Percentiles rank a stretch among this genome's conserved stretches.
Conservation (phyloP, 2,329 filamentous ascomycete genomes). For the Coleophoma crateriformis region DNA sequence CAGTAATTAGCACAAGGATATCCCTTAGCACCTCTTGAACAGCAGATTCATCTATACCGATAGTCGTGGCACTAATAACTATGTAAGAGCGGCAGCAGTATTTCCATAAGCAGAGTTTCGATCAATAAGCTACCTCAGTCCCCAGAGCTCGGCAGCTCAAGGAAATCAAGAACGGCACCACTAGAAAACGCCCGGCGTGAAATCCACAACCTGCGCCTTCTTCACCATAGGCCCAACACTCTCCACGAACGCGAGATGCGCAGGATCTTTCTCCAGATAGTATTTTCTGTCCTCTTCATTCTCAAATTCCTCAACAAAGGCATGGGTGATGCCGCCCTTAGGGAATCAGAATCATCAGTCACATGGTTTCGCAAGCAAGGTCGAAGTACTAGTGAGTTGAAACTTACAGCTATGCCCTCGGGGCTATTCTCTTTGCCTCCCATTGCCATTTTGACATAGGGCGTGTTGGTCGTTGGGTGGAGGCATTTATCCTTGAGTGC, state of each 20-base stretch:
- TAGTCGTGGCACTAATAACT: too few relatives aligned
- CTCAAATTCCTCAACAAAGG: constrained; percentile 63
- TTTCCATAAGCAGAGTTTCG: too few relatives aligned
- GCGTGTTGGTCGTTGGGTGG: constrained; percentile 49
- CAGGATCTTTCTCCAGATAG: constrained; percentile 60
- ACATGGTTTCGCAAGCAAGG: constrained; percentile 12
- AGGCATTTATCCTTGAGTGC: constrained; percentile 52
- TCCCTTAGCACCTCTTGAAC: too few relatives aligned
- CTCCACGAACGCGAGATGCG: constrained; percentile 53
- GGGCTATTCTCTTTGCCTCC: constrained; percentile 58
- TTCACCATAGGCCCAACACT: constrained; percentile 36
- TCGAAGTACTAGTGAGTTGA: constrained; percentile 41
- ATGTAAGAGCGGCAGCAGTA: too few relatives aligned
- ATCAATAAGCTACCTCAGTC: too few relatives aligned
- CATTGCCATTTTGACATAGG: constrained; percentile 53
- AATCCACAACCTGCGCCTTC: constrained; percentile 55
- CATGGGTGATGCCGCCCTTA: constrained; percentile 60
- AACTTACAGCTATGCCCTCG: constrained; percentile 55
- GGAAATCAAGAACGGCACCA: too few relatives aligned
- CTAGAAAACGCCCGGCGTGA: not conserved
- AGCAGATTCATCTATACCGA: too few relatives aligned
- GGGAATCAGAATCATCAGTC: not conserved
- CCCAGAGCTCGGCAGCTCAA: too few relatives aligned
- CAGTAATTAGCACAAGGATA: too few relatives aligned
- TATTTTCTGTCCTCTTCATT: constrained; percentile 60